These are phyloP conservation scores for Aspergillus campestris DNA, from an alignment of 495 filamentous ascomycete genomes.

Conservation along the genomic window DNA sequence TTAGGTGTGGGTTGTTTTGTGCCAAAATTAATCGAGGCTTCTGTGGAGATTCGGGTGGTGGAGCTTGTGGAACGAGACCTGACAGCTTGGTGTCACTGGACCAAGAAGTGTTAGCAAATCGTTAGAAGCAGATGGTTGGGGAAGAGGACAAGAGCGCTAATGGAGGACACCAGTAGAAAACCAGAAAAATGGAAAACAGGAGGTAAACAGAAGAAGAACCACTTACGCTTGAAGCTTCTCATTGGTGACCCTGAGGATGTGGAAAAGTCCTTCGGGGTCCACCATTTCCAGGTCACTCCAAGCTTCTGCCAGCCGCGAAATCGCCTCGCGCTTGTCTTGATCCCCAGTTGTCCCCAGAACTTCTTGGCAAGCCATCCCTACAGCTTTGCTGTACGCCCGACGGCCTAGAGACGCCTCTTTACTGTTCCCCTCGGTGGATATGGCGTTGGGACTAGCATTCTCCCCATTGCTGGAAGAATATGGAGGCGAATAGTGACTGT, in stretches of 20 bases:
- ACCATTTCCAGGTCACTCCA: constrained; percentile 76
- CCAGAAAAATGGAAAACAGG: too few species aligned
- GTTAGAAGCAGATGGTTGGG: background rate
- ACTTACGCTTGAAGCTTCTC: constrained; percentile 46
- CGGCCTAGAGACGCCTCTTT: constrained; percentile 77
- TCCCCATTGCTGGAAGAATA: constrained; percentile 32
- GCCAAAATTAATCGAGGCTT: constrained; percentile 65
- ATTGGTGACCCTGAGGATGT: constrained; percentile 65
- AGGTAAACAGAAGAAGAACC: background rate
- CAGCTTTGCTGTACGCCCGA: constrained; percentile 65
- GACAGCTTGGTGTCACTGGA: constrained; percentile 46
- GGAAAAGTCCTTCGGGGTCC: constrained; percentile 85
- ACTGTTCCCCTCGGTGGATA: constrained; percentile 35
- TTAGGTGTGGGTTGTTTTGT: constrained; percentile 77
- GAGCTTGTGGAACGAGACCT: constrained; percentile 32
- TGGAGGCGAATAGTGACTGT: constrained; percentile 22
- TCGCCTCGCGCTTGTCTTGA: constrained; percentile 67
- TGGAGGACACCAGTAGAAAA: background rate
- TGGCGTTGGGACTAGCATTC: constrained; percentile 32
- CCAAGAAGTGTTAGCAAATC: constrained; percentile 8
- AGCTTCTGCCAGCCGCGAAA: constrained; percentile 71
- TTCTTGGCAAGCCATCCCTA: constrained; percentile 77
- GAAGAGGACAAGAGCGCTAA: background rate
- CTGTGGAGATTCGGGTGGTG: constrained; percentile 35
- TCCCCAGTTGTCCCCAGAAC: constrained; percentile 69